Evolutionary conservation across 257 asterid species (phyloP), one percentile per base, ranked within the genome.

Genomic region (Voacanga thouarsii): DNA sequence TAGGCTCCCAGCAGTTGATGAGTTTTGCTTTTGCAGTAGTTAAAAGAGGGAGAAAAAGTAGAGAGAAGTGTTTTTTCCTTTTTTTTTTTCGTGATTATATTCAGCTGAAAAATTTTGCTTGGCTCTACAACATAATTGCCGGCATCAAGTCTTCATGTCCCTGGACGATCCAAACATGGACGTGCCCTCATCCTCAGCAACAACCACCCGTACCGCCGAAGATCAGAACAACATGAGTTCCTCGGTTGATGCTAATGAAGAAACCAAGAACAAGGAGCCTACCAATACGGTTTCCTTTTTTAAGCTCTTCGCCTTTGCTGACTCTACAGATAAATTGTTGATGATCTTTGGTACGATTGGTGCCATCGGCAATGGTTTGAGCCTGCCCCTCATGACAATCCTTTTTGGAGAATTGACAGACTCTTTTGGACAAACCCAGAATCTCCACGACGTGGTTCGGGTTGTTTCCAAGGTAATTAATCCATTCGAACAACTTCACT

Each of bases 391-490:
- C 33, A 85, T 89, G 94, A 83, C 96, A 8, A 67, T 88, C 26
- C 55, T 86, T 5, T 77, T 85, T 15, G 96, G 96, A 74, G 86
- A 89, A 72, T 15, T 87, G 18, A 90, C 89, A 19, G 77, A 89
- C 79, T 84, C 96, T 5, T 89, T 91, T 60, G 96, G 94, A 7
- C 83, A 79, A 44, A 86, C 82, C n/a, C 82, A 49, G 3, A 85
- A 79, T 41, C 47, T 75, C 10, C 47, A 69, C 30, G 68, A 66
- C 5, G 80, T 89, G 21, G 85, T 83, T 23, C 4, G 84, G 67
- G 81, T 69, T 66, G 96, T 91, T 76, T 89, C 96, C 60, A 83
- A 88, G 96, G 96, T 90, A 80, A 21, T 15, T 90, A 80, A 21
- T 15, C 41, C 56, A 16, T 41, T 15, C 43, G 7, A 21, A 10